Percentiles rank a stretch among this genome's conserved stretches.
phyloP scores from a whole-genome alignment of 2,329 filamentous ascomycete species.

The Ceratocystis destructans region DNA sequence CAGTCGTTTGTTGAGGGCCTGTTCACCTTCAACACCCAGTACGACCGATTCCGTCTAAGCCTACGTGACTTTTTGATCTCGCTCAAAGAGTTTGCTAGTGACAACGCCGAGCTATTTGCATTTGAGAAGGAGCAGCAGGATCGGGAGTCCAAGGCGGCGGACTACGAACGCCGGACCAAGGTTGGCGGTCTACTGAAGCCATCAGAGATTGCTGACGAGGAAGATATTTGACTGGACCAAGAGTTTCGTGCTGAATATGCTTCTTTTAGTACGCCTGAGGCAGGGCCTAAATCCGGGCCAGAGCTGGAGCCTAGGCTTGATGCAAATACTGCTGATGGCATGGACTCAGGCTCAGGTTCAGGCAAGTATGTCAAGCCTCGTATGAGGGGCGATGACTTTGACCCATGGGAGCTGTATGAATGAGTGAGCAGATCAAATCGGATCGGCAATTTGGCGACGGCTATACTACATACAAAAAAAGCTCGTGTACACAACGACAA shows the following conservation, averaged over 20 bases:
- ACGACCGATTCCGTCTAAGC: conserved; percentile 89
- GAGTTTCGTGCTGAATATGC: conserved; percentile 51
- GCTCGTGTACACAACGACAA: not conserved
- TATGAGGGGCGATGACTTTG: conserved; percentile 18
- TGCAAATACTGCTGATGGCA: conserved; percentile 16
- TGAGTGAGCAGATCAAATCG: conserved; percentile 17
- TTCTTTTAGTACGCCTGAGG: conserved; percentile 20
- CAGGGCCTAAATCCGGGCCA: conserved; percentile 27
- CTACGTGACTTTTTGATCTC: conserved; percentile 95
- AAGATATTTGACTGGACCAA: conserved; percentile 66
- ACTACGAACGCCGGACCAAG: conserved; percentile 85
- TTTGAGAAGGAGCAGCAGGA: conserved; percentile 92
- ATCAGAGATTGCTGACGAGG: conserved; percentile 81
- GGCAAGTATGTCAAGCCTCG: conserved; percentile 14
- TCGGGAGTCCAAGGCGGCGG: conserved; percentile 69
- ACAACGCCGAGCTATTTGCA: conserved; percentile 85
- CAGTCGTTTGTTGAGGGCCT: conserved; percentile 78
- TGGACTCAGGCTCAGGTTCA: conserved; percentile 4
- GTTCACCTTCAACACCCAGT: conserved; percentile 75
- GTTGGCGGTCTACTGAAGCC: conserved; percentile 93
- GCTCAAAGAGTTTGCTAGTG: conserved; percentile 88
- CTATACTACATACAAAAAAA: conserved; percentile 2
- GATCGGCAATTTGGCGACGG: not conserved
- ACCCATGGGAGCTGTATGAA: conserved; percentile 22
- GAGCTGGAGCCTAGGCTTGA: conserved; percentile 12